Evolutionary conservation across 352 stramenopile species (phyloP).

Genomic region (Pythium plurisporium): DNA sequence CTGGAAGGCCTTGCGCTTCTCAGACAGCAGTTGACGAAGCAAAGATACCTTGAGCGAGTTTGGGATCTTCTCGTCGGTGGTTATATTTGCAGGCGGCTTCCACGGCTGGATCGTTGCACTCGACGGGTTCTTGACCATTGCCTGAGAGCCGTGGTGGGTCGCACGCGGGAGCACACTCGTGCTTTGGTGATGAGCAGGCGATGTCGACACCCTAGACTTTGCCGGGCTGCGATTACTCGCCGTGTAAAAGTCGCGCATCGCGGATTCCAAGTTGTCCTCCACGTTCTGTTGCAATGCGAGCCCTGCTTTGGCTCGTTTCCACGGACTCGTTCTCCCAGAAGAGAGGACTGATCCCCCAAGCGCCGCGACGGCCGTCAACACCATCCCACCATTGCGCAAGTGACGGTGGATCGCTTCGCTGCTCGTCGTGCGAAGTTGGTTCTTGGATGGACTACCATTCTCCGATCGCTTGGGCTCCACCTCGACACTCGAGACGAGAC

Average conservation of each 20-base stretch:
- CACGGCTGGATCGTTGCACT: background rate
- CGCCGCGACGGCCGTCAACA: conserved; percentile 34
- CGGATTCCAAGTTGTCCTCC: conserved; percentile 47
- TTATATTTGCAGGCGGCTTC: background rate
- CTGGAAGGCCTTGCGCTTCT: conserved; percentile 55
- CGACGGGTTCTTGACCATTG: background rate
- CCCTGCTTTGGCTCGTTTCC: conserved; percentile 23
- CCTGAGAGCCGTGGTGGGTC: background rate
- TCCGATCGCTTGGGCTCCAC: background rate
- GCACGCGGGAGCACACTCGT: background rate
- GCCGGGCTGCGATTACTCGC: conserved; percentile 16
- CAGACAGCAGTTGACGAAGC: conserved; percentile 48
- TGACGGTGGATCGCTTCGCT: conserved; percentile 38
- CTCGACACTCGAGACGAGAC: background rate
- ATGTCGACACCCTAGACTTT: background rate
- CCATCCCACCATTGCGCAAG: conserved; percentile 50
- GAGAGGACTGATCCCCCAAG: background rate
- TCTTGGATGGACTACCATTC: background rate
- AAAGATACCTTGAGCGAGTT: conserved; percentile 47
- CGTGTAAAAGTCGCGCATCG: conserved; percentile 59
- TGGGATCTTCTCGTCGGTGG: conserved; percentile 38
- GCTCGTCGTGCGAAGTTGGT: background rate
- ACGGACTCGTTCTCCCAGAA: background rate
- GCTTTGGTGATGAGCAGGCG: conserved; percentile 12
- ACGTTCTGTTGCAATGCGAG: conserved; percentile 39